Conservation (phyloP, 192 early-diverging fungal species). For the Linnemannia zychae region DNA sequence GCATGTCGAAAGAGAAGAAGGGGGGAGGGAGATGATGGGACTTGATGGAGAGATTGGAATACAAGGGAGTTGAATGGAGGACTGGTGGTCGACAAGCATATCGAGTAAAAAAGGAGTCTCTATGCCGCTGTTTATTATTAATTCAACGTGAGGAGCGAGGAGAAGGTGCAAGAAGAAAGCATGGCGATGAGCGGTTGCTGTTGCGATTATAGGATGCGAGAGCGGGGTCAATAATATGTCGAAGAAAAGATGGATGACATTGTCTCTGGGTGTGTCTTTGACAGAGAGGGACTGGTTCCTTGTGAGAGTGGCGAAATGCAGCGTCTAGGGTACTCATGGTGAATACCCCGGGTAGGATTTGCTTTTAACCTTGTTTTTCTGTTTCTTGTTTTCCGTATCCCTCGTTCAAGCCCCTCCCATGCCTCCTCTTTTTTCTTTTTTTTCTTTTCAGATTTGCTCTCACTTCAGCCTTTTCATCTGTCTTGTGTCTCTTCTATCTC, state of each 20-base stretch:
- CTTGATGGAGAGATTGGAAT: not conserved
- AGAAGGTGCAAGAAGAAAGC: not conserved
- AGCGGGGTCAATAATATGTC: not conserved
- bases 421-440: not conserved
- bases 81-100: not conserved
- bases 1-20: not conserved
- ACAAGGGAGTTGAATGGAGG: not conserved
- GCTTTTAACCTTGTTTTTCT: too few relatives aligned
- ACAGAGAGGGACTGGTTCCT: too few relatives aligned
- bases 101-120: not conserved
- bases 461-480: not conserved
- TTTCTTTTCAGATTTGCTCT: not conserved
- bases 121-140: not conserved
- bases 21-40: not conserved
- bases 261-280: too few relatives aligned
- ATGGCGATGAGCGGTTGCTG: not conserved
- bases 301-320: too few relatives aligned
- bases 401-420: not conserved
- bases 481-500: not conserved
- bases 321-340: too few relatives aligned
- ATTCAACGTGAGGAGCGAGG: too few relatives aligned
- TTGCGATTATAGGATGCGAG: too few relatives aligned
- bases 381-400: too few relatives aligned
- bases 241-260: not conserved
- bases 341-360: too few relatives aligned